Base-by-base conservation (phyloP, 305 asterid genomes). In the Fraxinus albicans region DNA sequence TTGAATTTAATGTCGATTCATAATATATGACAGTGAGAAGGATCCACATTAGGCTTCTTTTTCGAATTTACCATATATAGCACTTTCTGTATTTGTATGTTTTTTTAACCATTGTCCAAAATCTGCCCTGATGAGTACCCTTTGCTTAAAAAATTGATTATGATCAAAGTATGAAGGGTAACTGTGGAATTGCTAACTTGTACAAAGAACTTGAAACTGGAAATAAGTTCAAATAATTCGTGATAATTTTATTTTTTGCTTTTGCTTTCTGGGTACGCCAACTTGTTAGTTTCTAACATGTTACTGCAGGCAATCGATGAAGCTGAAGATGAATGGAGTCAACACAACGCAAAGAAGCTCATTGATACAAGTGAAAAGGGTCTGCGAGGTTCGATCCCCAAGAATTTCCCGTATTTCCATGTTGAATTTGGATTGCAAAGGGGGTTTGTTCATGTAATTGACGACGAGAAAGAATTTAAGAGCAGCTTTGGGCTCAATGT, bases 251-350 rank as follows among this genome's bases (percentile, higher is more conserved):
- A 55, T 17, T 21, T 13, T 7, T 9, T 73, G 25, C 55, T 25
- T 73, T 21, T 80, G 67, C 72, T 75, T 35, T 34, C 8, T 12
- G 7, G 8, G 2, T 6, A 27, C 19, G 47, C 42, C 76, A 12
- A 12, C 0, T 40, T 55, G 69, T 76, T 70, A 55, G 25, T 55
- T 42, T 72, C 60, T 27, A 77, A 70, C 50, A 36, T 65, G 27
- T 58, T 73, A 9, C 75, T 55, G 84, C 90, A 94, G 99, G 99
- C 99, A 38, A 96, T 96, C 73, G 98, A 94, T 77, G 99, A 94
- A 87, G 98, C 97, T 3, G 99, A 94, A 89, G 97, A 94, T 36
- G 98, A 96, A 84, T 94, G 99, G 98, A 96, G 98, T 79, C 98
- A 93, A 84, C 99, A 96, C 89, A 93, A 96, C 10, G 98, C 99